A percentile compares a stretch with the other conserved stretches of the same genome.
phyloP scores from a whole-genome alignment of 2,329 filamentous ascomycete genomes.

The Pseudogymnoascus verrucosus region DNA sequence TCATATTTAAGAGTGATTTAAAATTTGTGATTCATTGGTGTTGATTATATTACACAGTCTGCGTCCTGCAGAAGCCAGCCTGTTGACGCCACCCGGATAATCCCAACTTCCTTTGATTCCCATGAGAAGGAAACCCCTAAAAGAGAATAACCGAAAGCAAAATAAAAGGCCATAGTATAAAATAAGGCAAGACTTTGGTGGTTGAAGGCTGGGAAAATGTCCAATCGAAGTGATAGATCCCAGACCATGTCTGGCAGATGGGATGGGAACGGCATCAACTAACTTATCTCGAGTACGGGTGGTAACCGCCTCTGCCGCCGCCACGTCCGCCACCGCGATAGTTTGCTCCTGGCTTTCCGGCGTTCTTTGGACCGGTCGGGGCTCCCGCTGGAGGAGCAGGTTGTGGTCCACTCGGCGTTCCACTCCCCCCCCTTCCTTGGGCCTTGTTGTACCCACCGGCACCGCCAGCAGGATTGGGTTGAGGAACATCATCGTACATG shows the following conservation, averaged over 20 bases:
- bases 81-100: constrained; percentile 5
- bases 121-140: neutral
- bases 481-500: constrained; percentile 94
- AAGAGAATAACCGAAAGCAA: neutral
- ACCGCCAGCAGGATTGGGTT: constrained; percentile 56
- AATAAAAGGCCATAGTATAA: neutral
- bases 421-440: constrained; percentile 21
- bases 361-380: constrained; percentile 93
- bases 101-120: constrained; percentile 4
- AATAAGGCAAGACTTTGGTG: neutral
- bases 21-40: neutral
- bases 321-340: constrained; percentile 85
- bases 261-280: neutral
- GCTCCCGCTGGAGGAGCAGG: constrained; percentile 69
- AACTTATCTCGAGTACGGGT: constrained; percentile 58
- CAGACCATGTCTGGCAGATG: neutral
- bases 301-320: constrained; percentile 65
- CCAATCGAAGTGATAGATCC: neutral
- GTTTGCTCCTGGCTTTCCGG: constrained; percentile 82
- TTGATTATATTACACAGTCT: constrained; percentile 7
- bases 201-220: neutral
- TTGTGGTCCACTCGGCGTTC: constrained; percentile 24
- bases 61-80: neutral
- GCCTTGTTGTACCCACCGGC: constrained; percentile 29
- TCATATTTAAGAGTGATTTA: neutral